These are phyloP conservation scores for Torulaspora franciscae DNA, from an alignment of 805 yeast genomes.

Conservation along the genomic window DNA sequence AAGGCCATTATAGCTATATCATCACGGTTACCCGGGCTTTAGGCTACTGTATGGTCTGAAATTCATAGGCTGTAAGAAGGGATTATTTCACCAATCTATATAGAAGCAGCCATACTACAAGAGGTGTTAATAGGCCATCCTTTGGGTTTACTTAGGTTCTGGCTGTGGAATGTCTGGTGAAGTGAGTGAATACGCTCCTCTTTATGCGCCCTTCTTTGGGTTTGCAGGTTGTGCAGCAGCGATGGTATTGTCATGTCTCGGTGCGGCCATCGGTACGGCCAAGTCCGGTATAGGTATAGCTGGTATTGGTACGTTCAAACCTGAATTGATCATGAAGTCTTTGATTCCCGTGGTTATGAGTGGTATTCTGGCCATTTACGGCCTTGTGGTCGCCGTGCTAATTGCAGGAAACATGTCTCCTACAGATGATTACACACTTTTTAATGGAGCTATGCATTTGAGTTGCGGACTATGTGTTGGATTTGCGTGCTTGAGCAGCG, in stretches of 20 bases:
- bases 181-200: slow-evolving; percentile 69
- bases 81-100: neutral
- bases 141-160: neutral
- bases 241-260: slow-evolving; percentile 87
- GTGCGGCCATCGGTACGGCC: slow-evolving; percentile 98
- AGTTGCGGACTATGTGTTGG: slow-evolving; percentile 96
- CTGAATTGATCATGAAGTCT: slow-evolving; percentile 93
- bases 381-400: slow-evolving; percentile 91
- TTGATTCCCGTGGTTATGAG: slow-evolving; percentile 97
- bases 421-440: slow-evolving; percentile 70
- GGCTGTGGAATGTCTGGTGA: slow-evolving; percentile 19
- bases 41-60: neutral
- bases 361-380: slow-evolving; percentile 95
- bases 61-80: neutral
- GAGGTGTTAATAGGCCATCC: neutral
- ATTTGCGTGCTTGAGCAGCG: slow-evolving; percentile 92
- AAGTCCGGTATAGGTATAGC: slow-evolving; percentile 97
- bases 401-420: slow-evolving; percentile 90
- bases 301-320: slow-evolving; percentile 96
- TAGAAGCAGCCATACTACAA: neutral
- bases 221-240: slow-evolving; percentile 97
- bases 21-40: neutral
- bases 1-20: neutral
- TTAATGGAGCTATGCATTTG: slow-evolving; percentile 96
- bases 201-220: slow-evolving; percentile 95